Conservation (phyloP, 495 filamentous ascomycete species). For the Penicillium macrosclerotiorum region DNA sequence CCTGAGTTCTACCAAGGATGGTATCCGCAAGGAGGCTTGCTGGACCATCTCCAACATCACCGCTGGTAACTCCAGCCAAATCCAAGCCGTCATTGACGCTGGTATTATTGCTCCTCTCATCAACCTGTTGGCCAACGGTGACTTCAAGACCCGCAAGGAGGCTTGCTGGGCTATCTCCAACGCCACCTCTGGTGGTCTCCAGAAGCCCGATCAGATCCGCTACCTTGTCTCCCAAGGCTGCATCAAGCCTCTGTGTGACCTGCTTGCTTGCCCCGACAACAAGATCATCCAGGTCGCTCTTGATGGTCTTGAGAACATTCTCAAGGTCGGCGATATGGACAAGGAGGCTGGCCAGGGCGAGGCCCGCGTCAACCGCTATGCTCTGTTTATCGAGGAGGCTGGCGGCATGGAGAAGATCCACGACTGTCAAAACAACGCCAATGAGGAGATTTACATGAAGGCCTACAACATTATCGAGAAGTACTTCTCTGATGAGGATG, state of each 20-base stretch:
- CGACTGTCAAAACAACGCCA: constrained; percentile 99
- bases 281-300: constrained; percentile 99
- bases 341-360: constrained; percentile 77
- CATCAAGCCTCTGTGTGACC: constrained; percentile 96
- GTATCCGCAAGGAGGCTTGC: constrained; percentile 98
- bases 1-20: constrained; percentile 94
- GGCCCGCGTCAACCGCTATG: constrained; percentile 89
- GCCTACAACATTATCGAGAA: constrained; percentile 99
- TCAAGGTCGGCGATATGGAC: constrained; percentile 99
- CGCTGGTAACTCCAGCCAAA: constrained; percentile 95
- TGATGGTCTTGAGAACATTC: constrained; percentile 97
- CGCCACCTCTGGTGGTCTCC: constrained; percentile 93
- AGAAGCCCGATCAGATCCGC: constrained; percentile 98
- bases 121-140: constrained; percentile 90
- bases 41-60: constrained; percentile 99
- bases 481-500: constrained; percentile 99
- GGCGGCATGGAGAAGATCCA: constrained; percentile 99
- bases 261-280: constrained; percentile 96
- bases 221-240: constrained; percentile 90
- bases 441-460: constrained; percentile 99
- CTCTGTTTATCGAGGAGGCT: constrained; percentile 97
- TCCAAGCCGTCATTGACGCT: constrained; percentile 94
- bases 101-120: constrained; percentile 96
- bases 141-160: constrained; percentile 99
- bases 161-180: constrained; percentile 99